These are phyloP conservation scores for Gossypium lobatum DNA, from an alignment of 441 rosid species.

Conservation along the genomic window DNA sequence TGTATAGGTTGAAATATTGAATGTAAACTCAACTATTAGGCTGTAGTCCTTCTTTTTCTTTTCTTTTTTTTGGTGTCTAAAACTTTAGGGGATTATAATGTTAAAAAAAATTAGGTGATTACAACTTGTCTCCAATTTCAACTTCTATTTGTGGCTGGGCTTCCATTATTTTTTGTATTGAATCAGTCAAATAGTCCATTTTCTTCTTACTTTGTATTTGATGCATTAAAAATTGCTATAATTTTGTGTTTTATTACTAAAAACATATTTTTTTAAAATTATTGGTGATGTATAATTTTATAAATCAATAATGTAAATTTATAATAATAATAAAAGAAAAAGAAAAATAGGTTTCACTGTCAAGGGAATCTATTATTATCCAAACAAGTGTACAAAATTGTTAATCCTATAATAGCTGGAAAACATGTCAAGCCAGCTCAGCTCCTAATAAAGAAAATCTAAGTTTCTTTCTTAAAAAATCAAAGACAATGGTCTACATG, in stretches of 20 bases:
- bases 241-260: no score
- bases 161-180: not conserved
- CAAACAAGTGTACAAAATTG: not conserved
- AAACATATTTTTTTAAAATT: no score
- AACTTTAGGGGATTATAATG: no score
- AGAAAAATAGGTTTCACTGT: not conserved
- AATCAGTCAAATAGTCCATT: not conserved
- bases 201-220: not conserved
- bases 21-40: not conserved
- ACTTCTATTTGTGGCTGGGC: not conserved
- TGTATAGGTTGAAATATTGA: not conserved
- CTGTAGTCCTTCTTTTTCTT: not conserved
- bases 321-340: no score
- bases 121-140: not conserved
- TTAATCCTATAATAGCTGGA: not conserved
- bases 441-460: not conserved
- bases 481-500: no score
- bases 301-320: no score
- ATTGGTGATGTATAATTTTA: no score
- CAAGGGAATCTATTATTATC: not conserved
- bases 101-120: no score
- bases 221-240: no score
- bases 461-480: not conserved
- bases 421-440: slow-evolving; percentile 2
- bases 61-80: no score